Evolutionary conservation across 2,329 filamentous ascomycete species (phyloP).

Genomic region (Trichoderma sp.): DNA sequence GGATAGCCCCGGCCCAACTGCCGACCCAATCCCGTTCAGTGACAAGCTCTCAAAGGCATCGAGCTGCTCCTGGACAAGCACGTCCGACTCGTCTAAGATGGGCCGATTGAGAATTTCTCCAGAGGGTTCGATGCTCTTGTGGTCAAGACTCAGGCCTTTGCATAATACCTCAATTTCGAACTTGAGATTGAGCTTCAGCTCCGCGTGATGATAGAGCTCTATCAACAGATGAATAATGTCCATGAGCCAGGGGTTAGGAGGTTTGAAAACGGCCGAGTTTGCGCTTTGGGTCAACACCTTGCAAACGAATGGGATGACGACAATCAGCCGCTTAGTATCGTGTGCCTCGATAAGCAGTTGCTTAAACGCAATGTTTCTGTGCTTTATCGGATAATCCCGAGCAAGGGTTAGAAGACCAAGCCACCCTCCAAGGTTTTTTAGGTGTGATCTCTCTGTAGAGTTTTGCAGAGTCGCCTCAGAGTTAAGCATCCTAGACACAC

Average conservation of each 20-base stretch:
- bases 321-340: constrained; percentile 83
- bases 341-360: constrained; percentile 91
- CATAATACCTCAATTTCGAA: constrained; percentile 98
- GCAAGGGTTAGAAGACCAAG: constrained; percentile 89
- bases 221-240: constrained; percentile 89
- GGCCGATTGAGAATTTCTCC: constrained; percentile 78
- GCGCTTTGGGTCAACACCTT: constrained; percentile 86
- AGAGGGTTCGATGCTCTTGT: constrained; percentile 86
- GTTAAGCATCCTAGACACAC: constrained; percentile 82
- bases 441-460: constrained; percentile 75
- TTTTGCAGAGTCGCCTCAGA: constrained; percentile 83
- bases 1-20: constrained; percentile 69
- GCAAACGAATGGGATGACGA: constrained; percentile 96
- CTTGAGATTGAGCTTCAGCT: constrained; percentile 93
- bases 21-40: constrained; percentile 68
- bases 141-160: constrained; percentile 85
- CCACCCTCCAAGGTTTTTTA: constrained; percentile 94
- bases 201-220: constrained; percentile 88
- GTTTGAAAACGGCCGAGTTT: constrained; percentile 82
- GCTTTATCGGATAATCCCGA: constrained; percentile 90
- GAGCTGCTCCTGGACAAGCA: constrained; percentile 62
- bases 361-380: constrained; percentile 96
- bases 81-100: constrained; percentile 59
- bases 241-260: constrained; percentile 97
- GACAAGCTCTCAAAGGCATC: constrained; percentile 82